Conservation (phyloP, 495 filamentous ascomycete species). For the Xylaria intraflava region DNA sequence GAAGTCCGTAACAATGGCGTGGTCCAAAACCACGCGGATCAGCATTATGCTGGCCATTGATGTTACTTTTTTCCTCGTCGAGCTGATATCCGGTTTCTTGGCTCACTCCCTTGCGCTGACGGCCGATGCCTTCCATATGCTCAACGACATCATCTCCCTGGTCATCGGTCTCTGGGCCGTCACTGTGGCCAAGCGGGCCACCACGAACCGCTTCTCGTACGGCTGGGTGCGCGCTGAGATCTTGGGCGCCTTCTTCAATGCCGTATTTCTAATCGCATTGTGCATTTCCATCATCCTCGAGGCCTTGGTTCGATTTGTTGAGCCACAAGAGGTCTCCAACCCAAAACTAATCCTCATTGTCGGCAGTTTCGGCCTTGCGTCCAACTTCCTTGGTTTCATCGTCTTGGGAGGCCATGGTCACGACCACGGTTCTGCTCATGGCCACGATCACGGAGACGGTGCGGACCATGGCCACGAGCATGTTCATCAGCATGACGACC, state of each 20-base stretch:
- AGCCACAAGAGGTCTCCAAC: constrained; percentile 77
- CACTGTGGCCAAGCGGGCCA: constrained; percentile 71
- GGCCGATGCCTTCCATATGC: constrained; percentile 97
- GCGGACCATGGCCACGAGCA: constrained; percentile 35
- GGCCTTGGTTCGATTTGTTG: constrained; percentile 80
- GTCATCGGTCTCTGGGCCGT: constrained; percentile 94
- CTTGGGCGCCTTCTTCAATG: constrained; percentile 88
- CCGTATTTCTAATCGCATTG: constrained; percentile 91
- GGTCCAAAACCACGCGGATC: constrained; percentile 90
- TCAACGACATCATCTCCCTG: constrained; percentile 95
- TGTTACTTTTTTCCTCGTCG: constrained; percentile 78
- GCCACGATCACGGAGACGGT: constrained; percentile 36
- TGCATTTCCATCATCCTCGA: constrained; percentile 95
- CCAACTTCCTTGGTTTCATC: constrained; percentile 81
- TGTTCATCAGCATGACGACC: constrained; percentile 27
- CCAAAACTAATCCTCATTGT: constrained; percentile 82
- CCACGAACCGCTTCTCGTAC: constrained; percentile 85
- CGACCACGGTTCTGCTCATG: constrained; percentile 57
- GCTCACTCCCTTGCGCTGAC: constrained; percentile 89
- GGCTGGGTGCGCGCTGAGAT: constrained; percentile 99
- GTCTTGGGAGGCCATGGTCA: constrained; percentile 93
- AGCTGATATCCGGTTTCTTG: constrained; percentile 75
- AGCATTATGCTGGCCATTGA: constrained; percentile 89
- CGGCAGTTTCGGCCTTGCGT: constrained; percentile 76
- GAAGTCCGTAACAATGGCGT: constrained; percentile 54